phyloP scores from a whole-genome alignment of 305 asterid species.

The Fraxinus platypoda region DNA sequence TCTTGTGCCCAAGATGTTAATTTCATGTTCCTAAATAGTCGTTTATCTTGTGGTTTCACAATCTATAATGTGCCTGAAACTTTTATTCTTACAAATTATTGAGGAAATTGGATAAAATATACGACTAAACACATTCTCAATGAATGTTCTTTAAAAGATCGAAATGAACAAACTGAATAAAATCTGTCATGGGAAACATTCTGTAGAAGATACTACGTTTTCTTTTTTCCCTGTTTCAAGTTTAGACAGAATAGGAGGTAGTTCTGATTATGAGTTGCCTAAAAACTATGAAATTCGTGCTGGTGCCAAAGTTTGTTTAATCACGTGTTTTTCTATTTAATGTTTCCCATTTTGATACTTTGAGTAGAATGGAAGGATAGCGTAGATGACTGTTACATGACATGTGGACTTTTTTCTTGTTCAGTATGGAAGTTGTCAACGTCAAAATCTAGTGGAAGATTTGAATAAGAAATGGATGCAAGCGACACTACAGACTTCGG shows the following conservation, averaged over 20 bases:
- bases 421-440: conserved; percentile 78
- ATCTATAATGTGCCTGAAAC: neutral
- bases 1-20: neutral
- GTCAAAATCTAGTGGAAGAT: conserved; percentile 61
- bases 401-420: conserved; percentile 24
- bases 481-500: conserved; percentile 61
- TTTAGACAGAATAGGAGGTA: neutral
- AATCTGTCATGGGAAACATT: neutral
- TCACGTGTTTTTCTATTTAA: neutral
- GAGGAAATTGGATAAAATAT: neutral
- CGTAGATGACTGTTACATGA: neutral
- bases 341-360: neutral
- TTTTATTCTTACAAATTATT: neutral
- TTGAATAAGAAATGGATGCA: conserved; percentile 90
- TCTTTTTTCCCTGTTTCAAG: neutral
- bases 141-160: neutral
- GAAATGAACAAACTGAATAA: neutral
- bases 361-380: conserved; percentile 5
- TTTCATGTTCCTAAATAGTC: neutral
- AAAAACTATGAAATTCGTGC: neutral
- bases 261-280: conserved; percentile 1
- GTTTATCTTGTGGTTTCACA: neutral
- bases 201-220: neutral
- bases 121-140: neutral
- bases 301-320: neutral